Conservation (phyloP, 2,329 filamentous ascomycete species). For the Ustilaginoidea virens region DNA sequence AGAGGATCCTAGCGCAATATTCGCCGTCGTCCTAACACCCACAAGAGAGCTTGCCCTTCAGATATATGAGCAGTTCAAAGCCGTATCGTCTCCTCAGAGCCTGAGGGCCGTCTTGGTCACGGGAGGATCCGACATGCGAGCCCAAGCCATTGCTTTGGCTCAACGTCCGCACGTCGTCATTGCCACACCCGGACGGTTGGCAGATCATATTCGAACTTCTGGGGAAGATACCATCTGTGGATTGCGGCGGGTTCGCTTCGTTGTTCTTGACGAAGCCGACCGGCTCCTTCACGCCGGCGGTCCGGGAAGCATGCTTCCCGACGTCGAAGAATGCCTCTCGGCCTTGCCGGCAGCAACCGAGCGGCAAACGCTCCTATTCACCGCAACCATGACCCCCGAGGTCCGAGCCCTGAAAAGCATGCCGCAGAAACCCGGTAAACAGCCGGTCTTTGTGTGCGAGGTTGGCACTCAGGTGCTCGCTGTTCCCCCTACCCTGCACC, state of each 20-base stretch:
- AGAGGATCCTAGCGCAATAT: conserved; percentile 82
- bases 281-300: conserved; percentile 60
- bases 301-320: conserved; percentile 80
- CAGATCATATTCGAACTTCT: conserved; percentile 84
- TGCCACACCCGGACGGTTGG: conserved; percentile 81
- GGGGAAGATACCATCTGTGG: conserved; percentile 82
- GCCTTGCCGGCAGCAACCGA: conserved; percentile 61
- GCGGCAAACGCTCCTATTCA: conserved; percentile 91
- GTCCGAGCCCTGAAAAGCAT: conserved; percentile 74
- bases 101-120: conserved; percentile 84
- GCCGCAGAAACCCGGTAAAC: conserved; percentile 51
- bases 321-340: conserved; percentile 76
- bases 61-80: conserved; percentile 91
- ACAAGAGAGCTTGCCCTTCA: conserved; percentile 87
- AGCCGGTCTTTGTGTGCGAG: conserved; percentile 78
- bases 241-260: conserved; percentile 61
- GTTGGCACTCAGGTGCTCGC: conserved; percentile 61
- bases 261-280: conserved; percentile 94
- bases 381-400: conserved; percentile 86
- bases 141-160: conserved; percentile 72
- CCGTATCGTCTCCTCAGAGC: conserved; percentile 74
- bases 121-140: conserved; percentile 81
- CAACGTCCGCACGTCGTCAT: conserved; percentile 82
- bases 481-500: conserved; percentile 65
- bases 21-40: conserved; percentile 75